These are phyloP conservation scores for Schwanniomyces vanrijiae DNA, from an alignment of 805 yeast genomes.

Conservation along the genomic window DNA sequence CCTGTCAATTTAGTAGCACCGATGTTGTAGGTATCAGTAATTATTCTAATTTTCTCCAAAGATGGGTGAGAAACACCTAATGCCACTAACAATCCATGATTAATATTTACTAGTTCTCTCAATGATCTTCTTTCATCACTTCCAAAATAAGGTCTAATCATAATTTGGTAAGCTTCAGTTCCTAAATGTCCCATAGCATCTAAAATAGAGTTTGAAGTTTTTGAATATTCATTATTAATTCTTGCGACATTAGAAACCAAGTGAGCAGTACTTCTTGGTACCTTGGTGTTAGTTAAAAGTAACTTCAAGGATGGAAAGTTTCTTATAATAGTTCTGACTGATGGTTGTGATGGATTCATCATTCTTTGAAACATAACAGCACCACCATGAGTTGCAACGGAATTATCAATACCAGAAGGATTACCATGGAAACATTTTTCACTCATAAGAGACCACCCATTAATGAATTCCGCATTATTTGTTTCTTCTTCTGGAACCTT, in stretches of 20 bases:
- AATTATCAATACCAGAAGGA: constrained; percentile 95
- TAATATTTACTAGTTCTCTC: constrained; percentile 67
- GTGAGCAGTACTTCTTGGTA: constrained; percentile 85
- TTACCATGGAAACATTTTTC: constrained; percentile 95
- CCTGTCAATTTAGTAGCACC: constrained; percentile 96
- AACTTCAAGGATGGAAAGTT: constrained; percentile 73
- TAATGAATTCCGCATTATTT: constrained; percentile 60
- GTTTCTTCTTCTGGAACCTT: constrained; percentile 26
- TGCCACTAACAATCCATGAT: constrained; percentile 84
- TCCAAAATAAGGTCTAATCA: constrained; percentile 53
- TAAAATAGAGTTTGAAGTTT: constrained; percentile 55
- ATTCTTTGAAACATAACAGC: constrained; percentile 85
- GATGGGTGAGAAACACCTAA: constrained; percentile 92
- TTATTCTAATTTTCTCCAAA: constrained; percentile 69
- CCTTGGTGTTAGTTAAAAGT: constrained; percentile 77
- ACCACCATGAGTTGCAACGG: constrained; percentile 94
- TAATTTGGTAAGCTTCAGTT: constrained; percentile 65
- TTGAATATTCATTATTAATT: constrained; percentile 53
- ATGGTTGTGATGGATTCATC: constrained; percentile 50
- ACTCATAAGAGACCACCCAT: constrained; percentile 87
- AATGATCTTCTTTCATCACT: constrained; percentile 39
- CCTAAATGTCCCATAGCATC: constrained; percentile 78
- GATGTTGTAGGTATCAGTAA: constrained; percentile 60
- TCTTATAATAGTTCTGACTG: constrained; percentile 65
- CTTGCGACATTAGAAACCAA: constrained; percentile 76